These are phyloP conservation scores for Diaporthe ilicicola DNA, from an alignment of 2,329 filamentous ascomycete species.

Conservation along the genomic window DNA sequence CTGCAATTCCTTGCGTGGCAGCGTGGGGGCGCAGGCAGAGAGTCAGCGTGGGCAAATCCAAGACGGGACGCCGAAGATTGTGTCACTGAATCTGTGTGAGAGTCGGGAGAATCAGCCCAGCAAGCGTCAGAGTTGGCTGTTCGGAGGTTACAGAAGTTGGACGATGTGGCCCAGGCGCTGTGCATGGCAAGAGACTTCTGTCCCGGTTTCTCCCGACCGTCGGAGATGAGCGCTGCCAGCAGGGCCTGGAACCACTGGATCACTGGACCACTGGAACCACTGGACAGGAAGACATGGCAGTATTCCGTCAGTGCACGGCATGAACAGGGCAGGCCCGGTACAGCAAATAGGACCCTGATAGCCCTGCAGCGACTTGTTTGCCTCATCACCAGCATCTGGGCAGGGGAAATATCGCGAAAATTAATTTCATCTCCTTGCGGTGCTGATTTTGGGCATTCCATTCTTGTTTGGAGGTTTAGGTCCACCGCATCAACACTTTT, in stretches of 20 bases:
- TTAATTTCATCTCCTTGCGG: conserved; percentile 10
- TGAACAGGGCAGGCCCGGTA: not conserved
- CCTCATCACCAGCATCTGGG: not conserved
- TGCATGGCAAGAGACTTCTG: conserved; percentile 1
- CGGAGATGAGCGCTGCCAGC: conserved; percentile 30
- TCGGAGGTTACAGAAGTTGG: conserved; percentile 14
- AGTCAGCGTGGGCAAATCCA: conserved; percentile 12
- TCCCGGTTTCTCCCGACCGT: conserved; percentile 28
- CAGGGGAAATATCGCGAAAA: conserved; percentile 20
- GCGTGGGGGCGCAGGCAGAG: not conserved
- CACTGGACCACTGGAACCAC: not conserved
- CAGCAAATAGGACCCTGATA: not conserved
- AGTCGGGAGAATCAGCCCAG: conserved; percentile 16
- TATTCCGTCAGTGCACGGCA: not conserved
- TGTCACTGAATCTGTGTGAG: conserved; percentile 6
- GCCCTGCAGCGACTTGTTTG: not conserved
- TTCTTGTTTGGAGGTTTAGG: not conserved
- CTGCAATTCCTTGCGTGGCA: conserved; percentile 6
- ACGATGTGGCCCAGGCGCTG: conserved; percentile 32
- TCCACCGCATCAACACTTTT: not conserved
- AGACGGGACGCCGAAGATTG: not conserved
- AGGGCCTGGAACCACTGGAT: conserved; percentile 4
- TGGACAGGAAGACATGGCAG: not conserved
- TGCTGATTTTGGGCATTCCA: not conserved
- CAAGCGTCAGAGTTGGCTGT: conserved; percentile 26